These are phyloP conservation scores for Excoecaria cochinchinensis DNA, from an alignment of 345 rosid species.

Conservation along the genomic window DNA sequence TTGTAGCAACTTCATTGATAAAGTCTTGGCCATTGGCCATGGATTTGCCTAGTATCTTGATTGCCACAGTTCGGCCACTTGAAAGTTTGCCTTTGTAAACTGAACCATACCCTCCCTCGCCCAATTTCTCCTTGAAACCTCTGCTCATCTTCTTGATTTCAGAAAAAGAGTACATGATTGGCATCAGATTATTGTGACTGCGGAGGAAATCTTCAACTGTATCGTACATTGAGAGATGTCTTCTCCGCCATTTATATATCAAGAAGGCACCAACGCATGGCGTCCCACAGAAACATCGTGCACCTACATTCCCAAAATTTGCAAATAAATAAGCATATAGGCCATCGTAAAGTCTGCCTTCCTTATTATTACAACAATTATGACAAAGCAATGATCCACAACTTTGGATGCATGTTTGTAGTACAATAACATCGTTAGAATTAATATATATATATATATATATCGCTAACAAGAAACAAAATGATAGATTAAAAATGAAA, in stretches of 20 bases:
- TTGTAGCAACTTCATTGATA: conserved; percentile 18
- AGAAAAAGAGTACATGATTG: conserved; percentile 10
- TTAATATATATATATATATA: no score
- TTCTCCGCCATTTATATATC: conserved; percentile 11
- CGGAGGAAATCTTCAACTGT: conserved; percentile 9
- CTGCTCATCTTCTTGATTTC: conserved; percentile 11
- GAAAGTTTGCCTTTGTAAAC: conserved; percentile 11
- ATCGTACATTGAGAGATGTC: conserved; percentile 14
- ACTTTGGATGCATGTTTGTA: no score
- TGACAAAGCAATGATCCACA: no score
- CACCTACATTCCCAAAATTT: not conserved
- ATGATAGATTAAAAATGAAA: no score
- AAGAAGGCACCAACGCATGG: not conserved
- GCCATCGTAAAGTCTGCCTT: not conserved
- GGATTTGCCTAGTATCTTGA: conserved; percentile 9
- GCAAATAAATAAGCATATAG: not conserved
- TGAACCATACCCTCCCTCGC: conserved; percentile 18
- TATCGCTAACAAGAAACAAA: no score
- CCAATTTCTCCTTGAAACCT: conserved; percentile 11
- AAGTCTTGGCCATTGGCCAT: conserved; percentile 7
- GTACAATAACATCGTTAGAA: no score
- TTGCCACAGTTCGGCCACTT: not conserved
- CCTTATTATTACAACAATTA: no score
- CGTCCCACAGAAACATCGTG: not conserved
- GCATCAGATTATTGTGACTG: conserved; percentile 14